Evolutionary conservation across 768 basidiomycete genomes (phyloP), one percentile per base, ranked within the genome.

Genomic region (Mycena venus): DNA sequence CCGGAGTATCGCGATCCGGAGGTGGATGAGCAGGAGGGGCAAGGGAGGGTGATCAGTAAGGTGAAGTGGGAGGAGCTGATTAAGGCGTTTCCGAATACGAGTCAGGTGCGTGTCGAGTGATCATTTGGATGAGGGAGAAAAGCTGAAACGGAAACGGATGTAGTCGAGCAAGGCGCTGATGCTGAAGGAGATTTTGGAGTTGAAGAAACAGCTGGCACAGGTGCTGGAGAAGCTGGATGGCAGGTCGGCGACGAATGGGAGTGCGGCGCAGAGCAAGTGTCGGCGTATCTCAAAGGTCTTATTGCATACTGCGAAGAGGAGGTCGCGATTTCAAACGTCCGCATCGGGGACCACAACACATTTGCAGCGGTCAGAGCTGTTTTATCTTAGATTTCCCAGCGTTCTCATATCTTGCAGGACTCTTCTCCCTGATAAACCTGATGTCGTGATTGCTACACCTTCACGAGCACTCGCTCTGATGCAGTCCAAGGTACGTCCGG

Each of bases 261-360:
- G n/a, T n/a, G n/a, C n/a, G n/a, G n/a, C n/a, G n/a, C n/a, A n/a
- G 95, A 98, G 82, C 98, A 99, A 85, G 96, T 98, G 1, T 86
- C 92, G 0, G 83, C 86, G 0, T 94, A 94, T 81, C 78, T 99
- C 55, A 90, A 86, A 47, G 85, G 84, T 2, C 85, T 98, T 4
- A 81, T 93, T 27, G 85, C 85, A 6, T 97, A 99, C 81, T 98
- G 96, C 74, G 95, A 96, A 68, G 90, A 89, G 72, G 93, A 92
- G 23, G 86, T 98, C 40, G 80, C 87, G 0, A 82, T 94, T 21
- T 90, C 91, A 40, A 99, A 99, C 80, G 86, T 93, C n/a, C n/a
- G 92, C 95, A 0, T 87, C 92, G 19, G 94, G 94, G 32, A 89
- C 91, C 19, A 87, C 91, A 6, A 85, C 89, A 25, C 94, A 95